Evolutionary conservation across 75 land plant species (phyloP).

Genomic region (Larix kaempferi): DNA sequence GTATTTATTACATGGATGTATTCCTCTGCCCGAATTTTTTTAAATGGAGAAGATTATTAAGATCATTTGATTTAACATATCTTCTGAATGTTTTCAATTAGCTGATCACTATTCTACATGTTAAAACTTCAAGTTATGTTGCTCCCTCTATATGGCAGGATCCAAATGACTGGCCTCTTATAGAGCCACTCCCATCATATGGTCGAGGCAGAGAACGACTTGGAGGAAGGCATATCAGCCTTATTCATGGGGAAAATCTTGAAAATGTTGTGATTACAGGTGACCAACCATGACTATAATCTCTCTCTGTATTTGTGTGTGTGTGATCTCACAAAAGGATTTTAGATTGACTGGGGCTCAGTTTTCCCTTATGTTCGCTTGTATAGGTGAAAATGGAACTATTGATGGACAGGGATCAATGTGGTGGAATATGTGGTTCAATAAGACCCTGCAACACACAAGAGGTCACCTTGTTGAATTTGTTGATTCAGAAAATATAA

Average conservation of each 20-base stretch:
- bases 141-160: slow-evolving; percentile 22
- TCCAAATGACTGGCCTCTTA: slow-evolving; percentile 47
- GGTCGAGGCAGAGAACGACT: slow-evolving; percentile 56
- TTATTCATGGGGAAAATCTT: slow-evolving; percentile 53
- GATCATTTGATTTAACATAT: neutral
- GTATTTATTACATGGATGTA: neutral
- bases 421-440: slow-evolving; percentile 93
- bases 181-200: slow-evolving; percentile 70
- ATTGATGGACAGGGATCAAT: slow-evolving; percentile 93
- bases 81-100: neutral
- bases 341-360: neutral
- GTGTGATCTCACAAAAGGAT: neutral
- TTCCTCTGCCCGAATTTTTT: neutral
- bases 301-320: neutral
- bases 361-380: neutral
- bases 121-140: neutral
- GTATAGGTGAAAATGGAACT: slow-evolving; percentile 88
- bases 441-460: slow-evolving; percentile 76
- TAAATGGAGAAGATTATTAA: neutral
- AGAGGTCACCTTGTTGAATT: slow-evolving; percentile 91
- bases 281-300: slow-evolving; percentile 9
- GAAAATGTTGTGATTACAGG: slow-evolving; percentile 71
- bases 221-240: slow-evolving; percentile 61
- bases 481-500: slow-evolving; percentile 62
- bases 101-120: neutral